Base-by-base conservation (phyloP, 306 rosid species). In the Prunus campanulata region DNA sequence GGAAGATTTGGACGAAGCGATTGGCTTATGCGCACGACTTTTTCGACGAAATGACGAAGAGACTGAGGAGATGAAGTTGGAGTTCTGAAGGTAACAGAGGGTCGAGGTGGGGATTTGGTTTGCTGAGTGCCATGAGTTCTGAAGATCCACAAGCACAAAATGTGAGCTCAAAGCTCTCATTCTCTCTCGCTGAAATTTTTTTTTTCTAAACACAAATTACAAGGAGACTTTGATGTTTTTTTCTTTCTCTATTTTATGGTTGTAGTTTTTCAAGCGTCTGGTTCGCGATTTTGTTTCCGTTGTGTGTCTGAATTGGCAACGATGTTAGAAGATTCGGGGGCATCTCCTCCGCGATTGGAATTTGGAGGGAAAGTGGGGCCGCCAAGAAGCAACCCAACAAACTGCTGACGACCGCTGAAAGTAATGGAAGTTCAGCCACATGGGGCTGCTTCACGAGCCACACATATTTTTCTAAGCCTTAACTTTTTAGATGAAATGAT, bases 101-200 rank as follows among this genome's bases (percentile, higher is more conserved):
- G 90, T 75, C 0, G 96, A 84, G 71, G 83, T 59, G 0, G 94
- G 90, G 47, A 86, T 68, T 70, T 86, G 91, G 74, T 85, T 79
- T 18, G 81, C 85, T 0, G 87, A 78, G 69, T 81, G 85, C 87
- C 95, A 83, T 56, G 88, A 86, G 77, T 52, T 72, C 78, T 88
- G 92, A 42, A 91, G 87, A 86, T 96, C 99, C 61, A 88, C 85
- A 49, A 91, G 82, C 74, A 88, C 80, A 35, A 85, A 79, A 70
- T 87, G 92, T 5, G 97, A 93, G 70, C 85, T 90, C 81, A 91
- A 64, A 59, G 89, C 88, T 60, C 83, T 86, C 98, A 93, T 93
- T 68, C 56, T 70, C 42, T 0, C 5, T 44, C 35, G 5, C 11
- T 0, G 44, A 29, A 51, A 24, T 25, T 25, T 25, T 18, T 42